phyloP scores from a whole-genome alignment of 2,329 filamentous ascomycete species.

The Aspergillus sergii region DNA sequence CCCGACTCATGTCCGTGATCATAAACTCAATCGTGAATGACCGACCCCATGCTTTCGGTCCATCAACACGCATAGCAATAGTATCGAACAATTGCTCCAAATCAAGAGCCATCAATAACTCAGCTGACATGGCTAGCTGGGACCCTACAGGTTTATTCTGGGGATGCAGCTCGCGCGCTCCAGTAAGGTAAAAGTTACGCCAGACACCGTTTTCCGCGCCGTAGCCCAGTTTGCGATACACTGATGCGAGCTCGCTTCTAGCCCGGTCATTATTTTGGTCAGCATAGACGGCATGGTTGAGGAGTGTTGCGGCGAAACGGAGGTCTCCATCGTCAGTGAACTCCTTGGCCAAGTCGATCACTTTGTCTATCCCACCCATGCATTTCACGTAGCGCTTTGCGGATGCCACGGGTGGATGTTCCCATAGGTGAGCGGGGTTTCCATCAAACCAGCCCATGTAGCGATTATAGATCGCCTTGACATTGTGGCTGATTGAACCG shows the following conservation, averaged over 20 bases:
- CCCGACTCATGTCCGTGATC: not conserved
- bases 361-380: slow-evolving; percentile 27
- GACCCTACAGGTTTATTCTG: slow-evolving; percentile 6
- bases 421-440: slow-evolving; percentile 40
- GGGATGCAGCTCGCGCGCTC: slow-evolving; percentile 29
- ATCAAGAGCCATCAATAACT: slow-evolving; percentile 3
- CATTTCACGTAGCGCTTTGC: slow-evolving; percentile 30
- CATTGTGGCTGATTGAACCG: slow-evolving; percentile 42
- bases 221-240: slow-evolving; percentile 39
- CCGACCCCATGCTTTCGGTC: slow-evolving; percentile 9
- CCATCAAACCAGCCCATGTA: slow-evolving; percentile 39
- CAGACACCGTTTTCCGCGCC: slow-evolving; percentile 45
- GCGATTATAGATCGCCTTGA: slow-evolving; percentile 43
- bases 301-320: slow-evolving; percentile 43
- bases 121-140: not conserved
- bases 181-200: slow-evolving; percentile 45
- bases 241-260: slow-evolving; percentile 29
- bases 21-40: slow-evolving; percentile 4
- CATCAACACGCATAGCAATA: slow-evolving; percentile 8
- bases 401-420: slow-evolving; percentile 37
- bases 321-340: slow-evolving; percentile 28
- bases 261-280: slow-evolving; percentile 23
- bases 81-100: slow-evolving; percentile 12
- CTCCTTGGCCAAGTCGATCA: slow-evolving; percentile 7
- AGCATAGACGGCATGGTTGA: slow-evolving; percentile 38